phyloP scores from a whole-genome alignment of 345 rosid species.

The Eucalyptus curtisii region DNA sequence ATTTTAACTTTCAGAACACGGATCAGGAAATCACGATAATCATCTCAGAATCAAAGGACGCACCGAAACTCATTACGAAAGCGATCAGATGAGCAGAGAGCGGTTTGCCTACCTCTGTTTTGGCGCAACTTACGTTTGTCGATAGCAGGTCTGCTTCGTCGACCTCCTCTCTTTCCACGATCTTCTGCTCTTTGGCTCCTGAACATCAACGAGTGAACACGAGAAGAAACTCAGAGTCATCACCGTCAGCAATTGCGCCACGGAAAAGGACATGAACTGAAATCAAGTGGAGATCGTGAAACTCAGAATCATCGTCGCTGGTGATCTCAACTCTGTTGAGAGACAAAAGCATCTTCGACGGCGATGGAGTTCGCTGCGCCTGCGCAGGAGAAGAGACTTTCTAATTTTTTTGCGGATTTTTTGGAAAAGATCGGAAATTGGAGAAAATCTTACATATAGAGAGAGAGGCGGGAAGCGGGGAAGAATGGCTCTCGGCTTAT shows the following conservation, averaged over 20 bases:
- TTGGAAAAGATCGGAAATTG: too few species aligned
- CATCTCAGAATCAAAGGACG: background rate
- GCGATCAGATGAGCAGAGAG: background rate
- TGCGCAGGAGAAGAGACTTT: too few species aligned
- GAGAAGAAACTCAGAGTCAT: background rate
- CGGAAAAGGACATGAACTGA: too few species aligned
- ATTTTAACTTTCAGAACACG: background rate
- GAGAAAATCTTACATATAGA: too few species aligned
- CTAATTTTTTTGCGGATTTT: too few species aligned
- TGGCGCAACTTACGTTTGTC: background rate
- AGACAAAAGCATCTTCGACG: too few species aligned
- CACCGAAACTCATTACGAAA: background rate
- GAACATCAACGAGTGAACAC: background rate
- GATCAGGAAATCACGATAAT: background rate
- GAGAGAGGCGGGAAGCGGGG: background rate
- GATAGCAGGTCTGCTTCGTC: background rate
- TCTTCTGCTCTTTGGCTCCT: background rate
- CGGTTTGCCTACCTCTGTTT: background rate
- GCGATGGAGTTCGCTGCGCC: too few species aligned
- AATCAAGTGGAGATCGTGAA: too few species aligned
- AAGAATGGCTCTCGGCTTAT: background rate
- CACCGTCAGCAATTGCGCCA: rapidly evolving
- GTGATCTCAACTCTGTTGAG: too few species aligned
- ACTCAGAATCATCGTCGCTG: too few species aligned
- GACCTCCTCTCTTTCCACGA: conserved; percentile 2